Base-by-base conservation (phyloP, 331 rosid species). In the Prunus yedoensis region DNA sequence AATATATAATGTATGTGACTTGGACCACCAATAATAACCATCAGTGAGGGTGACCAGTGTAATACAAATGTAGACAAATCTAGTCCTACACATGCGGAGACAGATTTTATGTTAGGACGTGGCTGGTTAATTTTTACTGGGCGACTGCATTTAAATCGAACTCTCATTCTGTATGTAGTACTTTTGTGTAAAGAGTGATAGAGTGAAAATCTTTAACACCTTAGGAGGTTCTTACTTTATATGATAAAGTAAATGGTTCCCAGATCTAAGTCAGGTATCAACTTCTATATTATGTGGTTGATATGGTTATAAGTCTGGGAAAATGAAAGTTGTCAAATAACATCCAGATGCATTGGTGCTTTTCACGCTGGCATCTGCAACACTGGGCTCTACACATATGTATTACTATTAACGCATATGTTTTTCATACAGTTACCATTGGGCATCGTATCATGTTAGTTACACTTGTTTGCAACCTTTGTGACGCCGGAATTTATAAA, bases 361-460 rank as follows among this genome's bases (percentile, higher is more conserved):
- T 30, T 18, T 32, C 18, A 70, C 11, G 74, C 63, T 51, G 49
- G 50, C 50, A 52, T 70, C 74, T 53, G 63, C 74, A 32, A 52
- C 63, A 52, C 63, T 52, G 75, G 65, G 20, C 63, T 35, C 62
- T 52, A 28, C 60, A 46, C 15, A 4, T 28, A 51, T 18, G 49
- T 70, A 14, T 30, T 5, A 35, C 38, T 35, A 1, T 35, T 11
- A 70, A 53, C 1, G 28, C 20, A 54, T 21, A 4, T 47, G 43
- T 30, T 54, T 50, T 69, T 53, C 21, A 30, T 30, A 20, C 68
- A 8, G 15, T 62, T 62, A 62, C 20, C 17, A 62, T 62, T 62
- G 46, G 68, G 12, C 35, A 30, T 28, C 13, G 46, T 62, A 8
- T 23, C 68, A 62, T 13, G 35, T 62, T 30, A 62, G 47, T 62